Evolutionary conservation across 164 flowering plant genomes (phyloP).

Genomic region (Vitis rupestris): DNA sequence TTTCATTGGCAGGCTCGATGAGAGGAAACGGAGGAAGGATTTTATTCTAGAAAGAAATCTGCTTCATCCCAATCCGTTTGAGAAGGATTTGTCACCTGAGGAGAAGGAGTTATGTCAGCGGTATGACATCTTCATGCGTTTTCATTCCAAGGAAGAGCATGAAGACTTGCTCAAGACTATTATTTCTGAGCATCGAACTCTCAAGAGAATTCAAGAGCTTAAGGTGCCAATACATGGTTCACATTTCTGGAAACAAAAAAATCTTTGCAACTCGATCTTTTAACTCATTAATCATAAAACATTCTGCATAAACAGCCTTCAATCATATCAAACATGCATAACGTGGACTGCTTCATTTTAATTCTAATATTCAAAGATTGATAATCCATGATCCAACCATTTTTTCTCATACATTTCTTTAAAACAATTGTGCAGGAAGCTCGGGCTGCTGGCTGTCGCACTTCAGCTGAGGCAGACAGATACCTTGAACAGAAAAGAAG

Average conservation of each 20-base stretch:
- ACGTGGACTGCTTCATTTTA: not conserved
- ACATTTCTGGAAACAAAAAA: not conserved
- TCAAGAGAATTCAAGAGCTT: slow-evolving; percentile 36
- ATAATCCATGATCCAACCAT: not conserved
- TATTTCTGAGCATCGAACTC: slow-evolving; percentile 29
- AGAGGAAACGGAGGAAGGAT: slow-evolving; percentile 47
- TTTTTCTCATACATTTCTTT: not conserved
- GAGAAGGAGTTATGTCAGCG: slow-evolving; percentile 33
- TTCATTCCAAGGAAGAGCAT: slow-evolving; percentile 44
- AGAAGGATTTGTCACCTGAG: slow-evolving; percentile 35
- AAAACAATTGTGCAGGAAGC: slow-evolving; percentile 55
- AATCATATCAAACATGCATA: not conserved
- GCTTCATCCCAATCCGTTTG: slow-evolving; percentile 31
- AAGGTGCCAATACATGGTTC: slow-evolving; percentile 21
- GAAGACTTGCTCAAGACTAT: slow-evolving; percentile 32
- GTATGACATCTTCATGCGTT: slow-evolving; percentile 40
- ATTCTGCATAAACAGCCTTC: not conserved
- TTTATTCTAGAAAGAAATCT: slow-evolving; percentile 45
- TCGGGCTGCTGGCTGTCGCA: slow-evolving; percentile 78
- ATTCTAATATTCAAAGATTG: not conserved
- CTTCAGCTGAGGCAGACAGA: slow-evolving; percentile 71
- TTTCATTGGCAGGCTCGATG: slow-evolving; percentile 37
- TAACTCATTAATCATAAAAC: not conserved
- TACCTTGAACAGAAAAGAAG: slow-evolving; percentile 57
- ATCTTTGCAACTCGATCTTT: not conserved